These are phyloP conservation scores for Croton laevigatus DNA, from an alignment of 441 rosid species.

Conservation along the genomic window DNA sequence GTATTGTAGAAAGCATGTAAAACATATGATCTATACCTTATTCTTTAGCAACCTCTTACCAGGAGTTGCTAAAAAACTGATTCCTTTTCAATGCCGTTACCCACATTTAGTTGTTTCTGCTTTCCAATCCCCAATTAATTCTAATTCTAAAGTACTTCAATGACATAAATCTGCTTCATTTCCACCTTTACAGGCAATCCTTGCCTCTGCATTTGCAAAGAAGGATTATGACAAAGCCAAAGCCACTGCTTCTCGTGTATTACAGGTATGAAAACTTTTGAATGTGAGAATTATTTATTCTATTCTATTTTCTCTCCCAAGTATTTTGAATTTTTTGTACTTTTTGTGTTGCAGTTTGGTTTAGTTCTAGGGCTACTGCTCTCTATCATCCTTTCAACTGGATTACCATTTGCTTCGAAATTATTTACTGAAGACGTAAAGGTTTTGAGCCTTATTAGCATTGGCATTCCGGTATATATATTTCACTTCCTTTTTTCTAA, in stretches of 20 bases:
- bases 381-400: constrained; percentile 30
- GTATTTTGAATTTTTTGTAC: not conserved
- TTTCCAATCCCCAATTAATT: not conserved
- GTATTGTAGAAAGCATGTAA: not conserved
- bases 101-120: not conserved
- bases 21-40: not conserved
- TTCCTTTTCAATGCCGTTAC: not conserved
- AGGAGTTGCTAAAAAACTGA: not conserved
- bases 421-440: constrained; percentile 37
- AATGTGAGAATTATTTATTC: not conserved
- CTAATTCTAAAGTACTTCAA: not conserved
- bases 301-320: not conserved
- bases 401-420: constrained; percentile 32
- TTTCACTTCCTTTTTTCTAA: constrained; percentile 8
- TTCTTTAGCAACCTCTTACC: not conserved
- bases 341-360: constrained; percentile 35
- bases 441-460: constrained; percentile 37
- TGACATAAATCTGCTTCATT: not conserved
- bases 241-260: constrained; percentile 35
- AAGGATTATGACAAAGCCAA: constrained; percentile 39
- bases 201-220: constrained; percentile 54
- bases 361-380: constrained; percentile 42
- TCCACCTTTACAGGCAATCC: constrained; percentile 38
- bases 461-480: constrained; percentile 50
- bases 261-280: not conserved